Base-by-base conservation (phyloP, 202 grass and related monocot genomes). In the Panicum hallii region DNA sequence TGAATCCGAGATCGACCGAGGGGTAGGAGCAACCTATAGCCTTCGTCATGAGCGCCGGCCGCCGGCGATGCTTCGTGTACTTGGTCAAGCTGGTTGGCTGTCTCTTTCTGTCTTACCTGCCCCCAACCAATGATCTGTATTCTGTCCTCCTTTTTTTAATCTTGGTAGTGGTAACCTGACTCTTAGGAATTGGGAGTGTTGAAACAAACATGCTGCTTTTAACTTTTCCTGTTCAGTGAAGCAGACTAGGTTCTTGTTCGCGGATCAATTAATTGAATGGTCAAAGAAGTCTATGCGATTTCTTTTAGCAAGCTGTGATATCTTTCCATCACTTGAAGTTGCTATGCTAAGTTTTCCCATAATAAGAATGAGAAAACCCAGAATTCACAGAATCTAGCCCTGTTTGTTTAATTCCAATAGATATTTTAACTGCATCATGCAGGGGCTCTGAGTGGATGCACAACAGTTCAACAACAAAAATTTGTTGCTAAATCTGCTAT, bases 401-500 rank as follows among this genome's bases (percentile, higher is more conserved):
- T 84, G 3, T 67, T 73, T 55, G 7, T 65, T 49, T 79, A 43
- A 20, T 38, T 41, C 28, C 6, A 43, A 20, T 44, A 44, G 5
- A 32, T 57, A 36, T 67, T 38, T 58, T 58, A 60, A 68, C 23
- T 74, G 48, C 16, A n/a, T 30, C 38, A 10, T 81, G 70, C 61
- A 82, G 85, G 78, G 49, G 52, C 55, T 58, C 20, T 30, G 10
- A 68, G 50, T 42, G 62, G 50, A 80, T 67, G 12, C 62, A 68
- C 38, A 87, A 22, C 19, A 40, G 40, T 60, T 49, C 20, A 75
- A 57, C 80, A 61, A 13, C 62, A 61, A 41, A 82, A 82, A 9
- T 28, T 75, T 81, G 62, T 68, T 82, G 62, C 62, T 47, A 76
- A 68, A 81, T 75, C 42, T 61, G 71, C 41, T 36, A 23, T 32